A percentile compares a stretch with the other conserved stretches of the same genome.
Evolutionary conservation across 331 rosid species (phyloP).

Genomic region (Pyrus hybrid): DNA sequence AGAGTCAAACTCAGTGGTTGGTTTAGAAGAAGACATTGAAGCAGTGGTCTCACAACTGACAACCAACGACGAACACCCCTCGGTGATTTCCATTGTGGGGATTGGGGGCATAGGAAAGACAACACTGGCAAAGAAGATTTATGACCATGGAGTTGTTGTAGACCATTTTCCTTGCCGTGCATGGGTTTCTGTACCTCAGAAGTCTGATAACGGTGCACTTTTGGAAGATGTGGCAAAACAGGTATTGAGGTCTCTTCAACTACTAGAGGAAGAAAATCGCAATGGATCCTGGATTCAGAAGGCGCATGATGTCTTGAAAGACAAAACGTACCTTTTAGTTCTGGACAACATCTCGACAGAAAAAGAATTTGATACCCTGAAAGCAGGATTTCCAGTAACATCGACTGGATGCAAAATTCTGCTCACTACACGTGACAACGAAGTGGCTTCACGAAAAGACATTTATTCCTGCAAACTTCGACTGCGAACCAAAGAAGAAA

Average conservation of each 20-base stretch:
- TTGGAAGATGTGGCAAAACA: neutral
- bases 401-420: slow-evolving; percentile 6
- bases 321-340: slow-evolving; percentile 6
- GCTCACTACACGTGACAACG: slow-evolving; percentile 12
- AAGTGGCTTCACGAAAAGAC: slow-evolving; percentile 3
- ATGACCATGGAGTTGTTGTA: neutral
- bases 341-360: slow-evolving; percentile 9
- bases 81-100: slow-evolving; percentile 19
- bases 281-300: neutral
- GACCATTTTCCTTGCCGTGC: slow-evolving; percentile 9
- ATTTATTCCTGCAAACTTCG: neutral
- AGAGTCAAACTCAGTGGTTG: slow-evolving; percentile 8
- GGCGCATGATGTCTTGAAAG: neutral
- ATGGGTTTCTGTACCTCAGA: slow-evolving; percentile 14
- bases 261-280: neutral
- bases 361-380: neutral
- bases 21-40: slow-evolving; percentile 12
- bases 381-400: neutral
- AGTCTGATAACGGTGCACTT: neutral
- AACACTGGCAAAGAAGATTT: slow-evolving; percentile 26
- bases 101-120: slow-evolving; percentile 39
- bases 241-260: neutral
- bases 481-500: slow-evolving; percentile 25
- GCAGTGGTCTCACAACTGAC: slow-evolving; percentile 10
- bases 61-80: neutral